Conservation (phyloP, 2,329 filamentous ascomycete species). For the Botrytis sinoallii region DNA sequence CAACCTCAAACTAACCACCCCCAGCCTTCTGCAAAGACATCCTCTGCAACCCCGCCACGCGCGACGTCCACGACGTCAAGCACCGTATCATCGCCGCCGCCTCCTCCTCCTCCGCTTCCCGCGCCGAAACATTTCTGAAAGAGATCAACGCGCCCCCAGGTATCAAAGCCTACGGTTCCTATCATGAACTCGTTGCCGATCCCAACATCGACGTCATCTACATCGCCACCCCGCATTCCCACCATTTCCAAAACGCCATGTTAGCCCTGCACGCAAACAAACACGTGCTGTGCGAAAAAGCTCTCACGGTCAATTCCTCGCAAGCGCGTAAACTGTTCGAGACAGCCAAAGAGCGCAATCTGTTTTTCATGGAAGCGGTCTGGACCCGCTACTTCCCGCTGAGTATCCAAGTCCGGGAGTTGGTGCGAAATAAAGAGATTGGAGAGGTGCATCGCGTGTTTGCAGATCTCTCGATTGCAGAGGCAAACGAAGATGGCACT, state of each 20-base stretch:
- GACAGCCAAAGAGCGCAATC: conserved; percentile 57
- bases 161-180: conserved; percentile 64
- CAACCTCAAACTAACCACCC: conserved; percentile 15
- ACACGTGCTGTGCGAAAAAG: conserved; percentile 69
- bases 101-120: conserved; percentile 58
- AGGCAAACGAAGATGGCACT: conserved; percentile 51
- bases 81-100: conserved; percentile 63
- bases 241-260: conserved; percentile 69
- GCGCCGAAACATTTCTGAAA: conserved; percentile 60
- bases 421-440: conserved; percentile 40
- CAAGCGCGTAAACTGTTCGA: conserved; percentile 59
- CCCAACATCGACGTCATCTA: conserved; percentile 66
- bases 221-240: conserved; percentile 68
- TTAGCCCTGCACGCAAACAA: conserved; percentile 64
- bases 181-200: conserved; percentile 63
- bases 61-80: conserved; percentile 56
- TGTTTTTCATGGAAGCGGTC: conserved; percentile 64
- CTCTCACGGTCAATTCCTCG: conserved; percentile 66
- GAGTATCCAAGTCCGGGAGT: conserved; percentile 55
- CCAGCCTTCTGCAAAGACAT: conserved; percentile 60
- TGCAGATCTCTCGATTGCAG: conserved; percentile 44
- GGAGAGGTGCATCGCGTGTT: conserved; percentile 46
- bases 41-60: conserved; percentile 56
- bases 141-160: conserved; percentile 52
- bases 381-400: conserved; percentile 71